Evolutionary conservation across 192 early-diverging fungal genomes (phyloP).

Genomic region (Coemansia sp.): DNA sequence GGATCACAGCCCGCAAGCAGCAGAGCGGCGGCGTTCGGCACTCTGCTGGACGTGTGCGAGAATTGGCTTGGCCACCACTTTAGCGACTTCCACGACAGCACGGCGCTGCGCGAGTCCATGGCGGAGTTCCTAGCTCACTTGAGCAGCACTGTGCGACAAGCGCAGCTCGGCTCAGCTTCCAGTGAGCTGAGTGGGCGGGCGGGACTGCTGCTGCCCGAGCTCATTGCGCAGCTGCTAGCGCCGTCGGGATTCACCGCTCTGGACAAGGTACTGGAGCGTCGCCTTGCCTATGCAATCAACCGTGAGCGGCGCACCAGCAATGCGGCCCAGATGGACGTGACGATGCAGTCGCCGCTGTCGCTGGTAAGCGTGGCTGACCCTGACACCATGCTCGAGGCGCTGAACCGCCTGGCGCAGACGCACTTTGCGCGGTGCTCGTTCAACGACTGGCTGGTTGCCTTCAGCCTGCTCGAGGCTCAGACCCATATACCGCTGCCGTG

Average conservation of each 20-base stretch:
- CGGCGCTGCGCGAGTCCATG: conserved; percentile 54
- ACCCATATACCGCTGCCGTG: conserved; percentile 52
- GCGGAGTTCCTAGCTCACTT: conserved; percentile 41
- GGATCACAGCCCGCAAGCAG: conserved; percentile 8
- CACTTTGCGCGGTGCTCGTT: conserved; percentile 52
- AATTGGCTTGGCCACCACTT: conserved; percentile 64
- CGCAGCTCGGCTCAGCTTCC: conserved; percentile 1
- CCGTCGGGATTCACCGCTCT: conserved; percentile 33
- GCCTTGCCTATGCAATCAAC: conserved; percentile 24
- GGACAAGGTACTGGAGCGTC: conserved; percentile 35
- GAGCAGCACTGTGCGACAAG: conserved; percentile 1
- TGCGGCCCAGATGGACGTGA: conserved; percentile 17
- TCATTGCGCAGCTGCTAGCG: conserved; percentile 35
- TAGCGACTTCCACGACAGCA: conserved; percentile 65
- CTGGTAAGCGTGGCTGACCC: conserved; percentile 36
- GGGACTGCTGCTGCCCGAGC: conserved; percentile 18
- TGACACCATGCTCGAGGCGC: conserved; percentile 30
- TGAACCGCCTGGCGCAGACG: conserved; percentile 49
- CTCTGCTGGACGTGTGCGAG: conserved; percentile 59
- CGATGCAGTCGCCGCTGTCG: conserved; percentile 26
- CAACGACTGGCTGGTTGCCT: conserved; percentile 55
- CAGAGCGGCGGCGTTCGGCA: conserved; percentile 6
- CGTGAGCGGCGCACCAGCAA: conserved; percentile 38
- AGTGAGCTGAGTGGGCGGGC: conserved; percentile 18
- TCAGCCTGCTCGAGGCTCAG: conserved; percentile 52